phyloP scores from a whole-genome alignment of 1,284 basidiomycete species.

The Heterobasidion occidentale region DNA sequence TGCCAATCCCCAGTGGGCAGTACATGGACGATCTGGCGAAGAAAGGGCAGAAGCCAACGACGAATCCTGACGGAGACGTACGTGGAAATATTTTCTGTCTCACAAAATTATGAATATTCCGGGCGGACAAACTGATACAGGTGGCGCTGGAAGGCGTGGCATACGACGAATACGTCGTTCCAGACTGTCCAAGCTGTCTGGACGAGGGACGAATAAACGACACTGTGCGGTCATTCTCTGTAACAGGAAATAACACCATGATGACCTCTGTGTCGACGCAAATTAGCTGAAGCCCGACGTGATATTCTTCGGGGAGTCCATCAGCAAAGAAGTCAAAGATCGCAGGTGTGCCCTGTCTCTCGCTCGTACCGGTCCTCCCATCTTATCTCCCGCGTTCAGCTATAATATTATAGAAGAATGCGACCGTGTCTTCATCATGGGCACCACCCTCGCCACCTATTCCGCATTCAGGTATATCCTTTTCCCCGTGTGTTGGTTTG shows the following conservation, averaged over 20 bases:
- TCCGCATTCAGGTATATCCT: slow-evolving; percentile 72
- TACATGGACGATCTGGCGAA: slow-evolving; percentile 63
- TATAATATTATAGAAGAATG: slow-evolving; percentile 52
- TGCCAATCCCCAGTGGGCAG: slow-evolving; percentile 75
- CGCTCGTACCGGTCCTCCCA: background rate
- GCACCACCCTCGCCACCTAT: slow-evolving; percentile 88
- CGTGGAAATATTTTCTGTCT: slow-evolving; percentile 15
- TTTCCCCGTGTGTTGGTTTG: background rate
- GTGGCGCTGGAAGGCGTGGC: slow-evolving; percentile 70
- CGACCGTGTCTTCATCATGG: slow-evolving; percentile 71
- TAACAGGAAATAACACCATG: background rate
- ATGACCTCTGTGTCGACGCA: background rate
- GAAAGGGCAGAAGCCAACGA: slow-evolving; percentile 58
- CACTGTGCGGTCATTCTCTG: background rate
- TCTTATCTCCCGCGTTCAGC: slow-evolving; percentile 25
- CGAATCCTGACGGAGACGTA: slow-evolving; percentile 91
- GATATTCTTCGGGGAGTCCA: slow-evolving; percentile 87
- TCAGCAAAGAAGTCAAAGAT: slow-evolving; percentile 52
- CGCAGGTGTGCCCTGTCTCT: slow-evolving; percentile 50
- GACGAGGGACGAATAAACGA: slow-evolving; percentile 41
- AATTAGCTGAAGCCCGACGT: slow-evolving; percentile 74
- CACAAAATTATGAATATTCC: background rate
- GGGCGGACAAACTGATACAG: slow-evolving; percentile 26
- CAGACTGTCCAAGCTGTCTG: slow-evolving; percentile 63
- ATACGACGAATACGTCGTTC: slow-evolving; percentile 74